Conservation (phyloP, 2,329 filamentous ascomycete species). For the Epichloe gansuensis region DNA sequence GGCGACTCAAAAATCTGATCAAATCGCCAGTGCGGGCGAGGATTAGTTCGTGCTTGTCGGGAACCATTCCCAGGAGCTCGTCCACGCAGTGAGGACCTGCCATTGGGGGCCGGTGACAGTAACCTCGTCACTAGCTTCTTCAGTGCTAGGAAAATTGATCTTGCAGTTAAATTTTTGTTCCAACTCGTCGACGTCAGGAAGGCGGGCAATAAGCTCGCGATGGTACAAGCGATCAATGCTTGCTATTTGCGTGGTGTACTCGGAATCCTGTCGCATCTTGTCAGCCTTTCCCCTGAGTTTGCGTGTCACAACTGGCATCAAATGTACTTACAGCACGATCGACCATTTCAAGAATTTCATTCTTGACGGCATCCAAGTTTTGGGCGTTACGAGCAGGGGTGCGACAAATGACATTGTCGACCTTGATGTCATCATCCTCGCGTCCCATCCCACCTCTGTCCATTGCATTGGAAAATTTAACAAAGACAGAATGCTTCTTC, state of each 20-base stretch:
- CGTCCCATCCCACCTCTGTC: conserved; percentile 80
- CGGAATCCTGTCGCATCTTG: conserved; percentile 56
- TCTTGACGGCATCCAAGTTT: conserved; percentile 92
- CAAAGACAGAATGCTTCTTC: conserved; percentile 99
- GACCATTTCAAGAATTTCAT: conserved; percentile 99
- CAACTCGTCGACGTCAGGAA: conserved; percentile 81
- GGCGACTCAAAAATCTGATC: conserved; percentile 69
- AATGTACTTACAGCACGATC: conserved; percentile 63
- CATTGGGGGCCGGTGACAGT: conserved; percentile 94
- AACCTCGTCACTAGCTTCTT: conserved; percentile 92
- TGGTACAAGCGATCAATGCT: conserved; percentile 93
- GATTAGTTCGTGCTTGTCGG: conserved; percentile 85
- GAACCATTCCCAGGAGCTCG: conserved; percentile 94
- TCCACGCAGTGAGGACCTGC: conserved; percentile 94
- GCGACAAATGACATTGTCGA: conserved; percentile 97
- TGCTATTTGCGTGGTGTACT: conserved; percentile 90
- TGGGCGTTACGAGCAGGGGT: conserved; percentile 95
- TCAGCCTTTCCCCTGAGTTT: background rate
- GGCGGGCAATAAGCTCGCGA: conserved; percentile 78
- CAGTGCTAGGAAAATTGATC: conserved; percentile 94
- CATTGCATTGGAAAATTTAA: conserved; percentile 99
- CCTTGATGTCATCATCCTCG: conserved; percentile 95
- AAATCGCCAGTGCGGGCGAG: conserved; percentile 66
- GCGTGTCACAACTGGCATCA: background rate
- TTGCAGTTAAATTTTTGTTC: conserved; percentile 99